A percentile compares a stretch with the other conserved stretches of the same genome.
These are phyloP conservation scores for Xylaria nigripes DNA, from an alignment of 495 filamentous ascomycete genomes.

Conservation along the genomic window DNA sequence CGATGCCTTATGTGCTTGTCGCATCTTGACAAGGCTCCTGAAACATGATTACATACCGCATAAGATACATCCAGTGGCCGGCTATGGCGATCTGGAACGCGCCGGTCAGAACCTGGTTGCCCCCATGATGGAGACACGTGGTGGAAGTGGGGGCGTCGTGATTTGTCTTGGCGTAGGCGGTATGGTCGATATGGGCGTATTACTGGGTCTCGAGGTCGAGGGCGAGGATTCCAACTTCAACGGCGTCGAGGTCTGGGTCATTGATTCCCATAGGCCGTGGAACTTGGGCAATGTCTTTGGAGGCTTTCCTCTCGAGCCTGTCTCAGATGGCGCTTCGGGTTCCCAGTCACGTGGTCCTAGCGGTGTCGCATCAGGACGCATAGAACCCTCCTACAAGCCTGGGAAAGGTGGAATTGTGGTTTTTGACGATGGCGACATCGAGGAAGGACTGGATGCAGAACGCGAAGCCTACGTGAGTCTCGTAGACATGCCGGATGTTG, in stretches of 20 bases:
- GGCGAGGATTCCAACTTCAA: slow-evolving; percentile 51
- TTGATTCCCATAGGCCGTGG: slow-evolving; percentile 89
- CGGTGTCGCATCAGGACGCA: slow-evolving; percentile 55
- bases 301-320: slow-evolving; percentile 47
- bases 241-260: slow-evolving; percentile 87
- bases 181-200: slow-evolving; percentile 70
- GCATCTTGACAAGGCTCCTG: slow-evolving; percentile 81
- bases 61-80: slow-evolving; percentile 89
- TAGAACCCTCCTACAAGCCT: slow-evolving; percentile 60
- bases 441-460: slow-evolving; percentile 70
- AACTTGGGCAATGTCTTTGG: slow-evolving; percentile 91
- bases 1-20: slow-evolving; percentile 90
- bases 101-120: slow-evolving; percentile 66
- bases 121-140: slow-evolving; percentile 72
- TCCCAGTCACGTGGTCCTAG: slow-evolving; percentile 41
- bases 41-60: slow-evolving; percentile 98
- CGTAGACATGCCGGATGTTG: slow-evolving; percentile 81
- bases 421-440: slow-evolving; percentile 94
- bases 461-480: slow-evolving; percentile 73
- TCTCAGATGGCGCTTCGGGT: slow-evolving; percentile 37
- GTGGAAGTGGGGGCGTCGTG: slow-evolving; percentile 76
- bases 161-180: slow-evolving; percentile 91
- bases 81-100: slow-evolving; percentile 81
- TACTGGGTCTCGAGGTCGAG: slow-evolving; percentile 57
- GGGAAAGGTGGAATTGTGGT: slow-evolving; percentile 81